Evolutionary conservation across 495 filamentous ascomycete species (phyloP), one percentile per base, ranked within the genome.

Genomic region (Thermochaetoides thermophila): DNA sequence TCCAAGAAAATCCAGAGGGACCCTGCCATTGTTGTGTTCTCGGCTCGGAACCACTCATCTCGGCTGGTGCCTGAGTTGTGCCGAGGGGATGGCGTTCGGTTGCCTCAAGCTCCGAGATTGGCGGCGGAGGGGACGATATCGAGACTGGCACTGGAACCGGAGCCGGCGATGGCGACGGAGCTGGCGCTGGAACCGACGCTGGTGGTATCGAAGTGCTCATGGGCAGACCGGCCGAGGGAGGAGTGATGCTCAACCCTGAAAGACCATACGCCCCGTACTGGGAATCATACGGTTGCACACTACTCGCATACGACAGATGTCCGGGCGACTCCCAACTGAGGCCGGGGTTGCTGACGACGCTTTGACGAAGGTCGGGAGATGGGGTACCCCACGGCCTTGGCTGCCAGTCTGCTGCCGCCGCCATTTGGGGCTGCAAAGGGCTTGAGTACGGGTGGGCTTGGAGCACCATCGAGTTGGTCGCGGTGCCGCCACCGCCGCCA

Each of bases 261-360:
- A 31, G 8, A 18, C 2, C 16, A 24, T 33, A 10, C 17, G n/a
- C 12, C n/a, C n/a, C 6, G 5, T 7, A 12, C 10, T 27, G n/a
- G n/a, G n/a, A n/a, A n/a, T n/a, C n/a, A n/a, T n/a, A n/a, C n/a
- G n/a, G n/a, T n/a, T n/a, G n/a, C n/a, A 28, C 9, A 9, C 3
- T 15, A 15, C 27, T 9, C 27, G 26, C 6, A 16, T 38, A 42
- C 2, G 37, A 21, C 24, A 50, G 32, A n/a, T 53, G 44, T 23
- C 50, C 28, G 1, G 52, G 49, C 17, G 52, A 44, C 23, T 55
- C 52, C 52, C 52, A 55, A 27, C 46, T 53, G 26, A 53, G 53
- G 9, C 37, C 34, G 37, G 46, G 50, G 4, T 9, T 26, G 11
- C 44, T 35, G 25, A n/a, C n/a, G n/a, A n/a, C n/a, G n/a, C n/a